These are phyloP conservation scores for Pythium sp. DNA, from an alignment of 352 stramenopile species.

Conservation along the genomic window DNA sequence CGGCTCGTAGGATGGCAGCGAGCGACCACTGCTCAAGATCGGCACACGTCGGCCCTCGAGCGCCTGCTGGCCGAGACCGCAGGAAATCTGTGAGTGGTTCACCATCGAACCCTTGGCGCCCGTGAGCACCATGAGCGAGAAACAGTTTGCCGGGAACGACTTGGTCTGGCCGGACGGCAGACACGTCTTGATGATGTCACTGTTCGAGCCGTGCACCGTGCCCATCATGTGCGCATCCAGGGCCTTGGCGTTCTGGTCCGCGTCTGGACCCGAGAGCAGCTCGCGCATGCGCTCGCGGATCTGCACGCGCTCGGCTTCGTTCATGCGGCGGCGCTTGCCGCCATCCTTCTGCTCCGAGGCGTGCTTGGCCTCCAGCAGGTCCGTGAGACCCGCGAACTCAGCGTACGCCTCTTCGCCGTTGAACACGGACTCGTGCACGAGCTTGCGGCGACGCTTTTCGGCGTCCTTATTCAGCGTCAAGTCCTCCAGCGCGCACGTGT, in stretches of 20 bases:
- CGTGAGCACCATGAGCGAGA: conserved; percentile 99
- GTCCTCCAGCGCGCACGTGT: conserved; percentile 99
- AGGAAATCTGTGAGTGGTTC: conserved; percentile 99
- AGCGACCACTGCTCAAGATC: conserved; percentile 96
- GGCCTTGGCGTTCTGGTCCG: conserved; percentile 70
- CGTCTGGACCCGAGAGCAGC: conserved; percentile 69
- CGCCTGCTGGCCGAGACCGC: conserved; percentile 98
- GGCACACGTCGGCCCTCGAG: conserved; percentile 98
- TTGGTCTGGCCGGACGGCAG: conserved; percentile 96
- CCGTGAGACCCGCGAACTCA: conserved; percentile 75
- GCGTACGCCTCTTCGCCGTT: conserved; percentile 82
- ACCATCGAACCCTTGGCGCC: conserved; percentile 99
- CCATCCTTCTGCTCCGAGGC: conserved; percentile 35
- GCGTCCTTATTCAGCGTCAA: conserved; percentile 94
- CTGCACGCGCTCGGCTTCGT: conserved; percentile 63
- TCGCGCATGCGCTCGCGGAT: conserved; percentile 78
- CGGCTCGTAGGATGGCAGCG: conserved; percentile 97
- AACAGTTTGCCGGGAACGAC: conserved; percentile 98
- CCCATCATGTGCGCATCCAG: conserved; percentile 90
- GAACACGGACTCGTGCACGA: conserved; percentile 87
- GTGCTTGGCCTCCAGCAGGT: conserved; percentile 65
- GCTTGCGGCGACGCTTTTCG: conserved; percentile 88
- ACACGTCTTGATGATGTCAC: conserved; percentile 99
- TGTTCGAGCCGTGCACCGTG: conserved; percentile 89
- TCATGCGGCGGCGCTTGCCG: conserved; percentile 81